Evolutionary conservation across 306 rosid genomes (phyloP), one percentile per base, ranked within the genome.

Genomic region (Carpinus fangiana): DNA sequence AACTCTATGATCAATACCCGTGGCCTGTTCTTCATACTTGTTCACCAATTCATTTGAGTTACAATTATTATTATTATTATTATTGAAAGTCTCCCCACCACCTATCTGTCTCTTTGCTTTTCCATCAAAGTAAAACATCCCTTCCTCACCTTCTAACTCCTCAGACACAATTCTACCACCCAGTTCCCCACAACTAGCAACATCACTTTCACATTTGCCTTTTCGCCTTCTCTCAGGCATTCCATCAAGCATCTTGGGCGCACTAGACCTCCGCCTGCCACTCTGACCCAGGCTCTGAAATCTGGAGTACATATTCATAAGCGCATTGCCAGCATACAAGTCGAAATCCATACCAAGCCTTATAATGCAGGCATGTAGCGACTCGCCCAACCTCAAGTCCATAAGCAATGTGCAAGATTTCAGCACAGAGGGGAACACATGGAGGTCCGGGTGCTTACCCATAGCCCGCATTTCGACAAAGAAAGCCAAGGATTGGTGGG

Each of bases 291-390:
- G 31, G 34, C 48, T 10, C 77, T 56, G 85, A 73, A 93, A 74
- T 41, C 86, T 94, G 1, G 94, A 84, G 31, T 90, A 90, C 94
- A 90, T 88, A 45, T 82, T 90, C 81, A 94, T 86, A 38, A 94
- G 77, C 2, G 98, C 98, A 75, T 94, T 94, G n/a, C 90, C 87
- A 0, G 94, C 87, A 59, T 89, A 94, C 73, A 94, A 75, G 73
- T 90, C 94, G 72, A 59, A 80, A 62, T 84, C 89, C 80, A 90
- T 34, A 3, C 98, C 97, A 5, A 75, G 73, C 72, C 78, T 83
- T 45, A 94, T 54, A 48, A 77, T 45, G 57, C 82, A 82, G 7
- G 88, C 97, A 31, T 94, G 98, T 7, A 94, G 76, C 0, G 97
- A 86, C 64, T 38, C 84, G 14, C 92, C 94, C 56, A 94, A 80